These are phyloP conservation scores for Aspergillus carlsbadensis DNA, from an alignment of 495 filamentous ascomycete genomes.

Conservation along the genomic window DNA sequence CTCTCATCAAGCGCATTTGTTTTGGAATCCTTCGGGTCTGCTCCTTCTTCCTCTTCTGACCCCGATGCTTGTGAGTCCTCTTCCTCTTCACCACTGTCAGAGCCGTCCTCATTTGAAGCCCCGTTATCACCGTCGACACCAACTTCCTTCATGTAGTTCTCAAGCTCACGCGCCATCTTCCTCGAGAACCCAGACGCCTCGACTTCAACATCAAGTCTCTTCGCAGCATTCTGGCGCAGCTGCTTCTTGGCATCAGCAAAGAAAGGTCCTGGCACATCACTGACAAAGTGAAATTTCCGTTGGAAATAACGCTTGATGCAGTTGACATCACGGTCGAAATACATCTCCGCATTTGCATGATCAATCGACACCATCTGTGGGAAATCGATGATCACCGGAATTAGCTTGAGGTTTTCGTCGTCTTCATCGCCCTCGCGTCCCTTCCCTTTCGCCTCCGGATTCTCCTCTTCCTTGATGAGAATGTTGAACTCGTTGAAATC, in stretches of 20 bases:
- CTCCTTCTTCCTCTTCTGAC: slow-evolving; percentile 18
- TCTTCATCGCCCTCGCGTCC: slow-evolving; percentile 30
- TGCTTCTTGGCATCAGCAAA: slow-evolving; percentile 79
- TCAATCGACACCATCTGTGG: slow-evolving; percentile 98
- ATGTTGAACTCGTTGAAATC: slow-evolving; percentile 99
- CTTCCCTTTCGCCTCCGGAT: slow-evolving; percentile 40
- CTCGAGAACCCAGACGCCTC: slow-evolving; percentile 93
- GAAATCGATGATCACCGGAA: slow-evolving; percentile 90
- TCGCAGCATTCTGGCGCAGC: slow-evolving; percentile 60
- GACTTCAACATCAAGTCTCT: slow-evolving; percentile 79
- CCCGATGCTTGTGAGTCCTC: slow-evolving; percentile 32
- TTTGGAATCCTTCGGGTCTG: slow-evolving; percentile 15
- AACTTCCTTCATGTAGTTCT: slow-evolving; percentile 78
- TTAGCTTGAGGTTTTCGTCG: slow-evolving; percentile 36
- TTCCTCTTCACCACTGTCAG: slow-evolving; percentile 41
- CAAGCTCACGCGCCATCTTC: slow-evolving; percentile 92
- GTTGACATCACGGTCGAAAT: slow-evolving; percentile 91
- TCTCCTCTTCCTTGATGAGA: slow-evolving; percentile 72
- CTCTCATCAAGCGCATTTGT: slow-evolving; percentile 30
- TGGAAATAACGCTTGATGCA: slow-evolving; percentile 94
- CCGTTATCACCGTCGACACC: slow-evolving; percentile 54
- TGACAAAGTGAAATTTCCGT: slow-evolving; percentile 81
- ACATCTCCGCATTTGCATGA: slow-evolving; percentile 87
- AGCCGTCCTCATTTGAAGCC: slow-evolving; percentile 28
- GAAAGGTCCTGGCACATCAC: slow-evolving; percentile 78